Evolutionary conservation across 176 grass and related monocot species (phyloP), one percentile per base, ranked within the genome.

Genomic region (Oropetium thomaeum): DNA sequence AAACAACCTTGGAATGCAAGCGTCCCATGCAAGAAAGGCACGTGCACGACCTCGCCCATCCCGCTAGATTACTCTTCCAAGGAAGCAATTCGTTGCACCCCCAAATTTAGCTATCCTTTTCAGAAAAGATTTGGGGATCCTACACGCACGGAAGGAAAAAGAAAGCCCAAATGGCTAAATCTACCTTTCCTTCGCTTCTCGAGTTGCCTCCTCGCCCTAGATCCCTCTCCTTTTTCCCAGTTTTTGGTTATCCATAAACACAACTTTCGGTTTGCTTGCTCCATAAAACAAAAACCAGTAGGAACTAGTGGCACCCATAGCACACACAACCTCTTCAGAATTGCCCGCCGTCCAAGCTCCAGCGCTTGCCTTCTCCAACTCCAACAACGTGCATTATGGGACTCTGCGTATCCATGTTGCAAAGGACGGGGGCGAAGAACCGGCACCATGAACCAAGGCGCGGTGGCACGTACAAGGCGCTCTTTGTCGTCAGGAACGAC

Each of bases 391-490:
- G n/a, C n/a, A n/a, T n/a, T 15, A 87, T 87, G 84, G 84, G 84
- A 3, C 78, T 77, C 38, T 87, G 84, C 58, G 58, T n/a, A 10
- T 87, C 84, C 38, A 49, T 82, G 84, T 0, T 77, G 72, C 72
- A 17, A 5, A 42, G 28, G 6, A 65, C n/a, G n/a, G n/a, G 26
- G 72, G 48, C 64, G 16, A 69, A 28, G 48, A 44, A 7, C 58
- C 35, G 37, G 47, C 58, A 57, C 11, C 84, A 71, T 0, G 70
- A 81, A 15, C 70, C 25, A 47, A 43, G 44, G 65, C 57, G 64
- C 22, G 35, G 64, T 17, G 35, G 65, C 71, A 37, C 29, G 13
- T 29, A 72, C 11, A 58, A 19, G 65, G 58, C 66, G 23, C 45
- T 87, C 45, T 82, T 65, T 38, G 66, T 87, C 66, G 48, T 87